Percentiles rank a stretch among this genome's conserved stretches.
Evolutionary conservation across 1,139 yeast genomes (phyloP).

Genomic region (Candida sp.): DNA sequence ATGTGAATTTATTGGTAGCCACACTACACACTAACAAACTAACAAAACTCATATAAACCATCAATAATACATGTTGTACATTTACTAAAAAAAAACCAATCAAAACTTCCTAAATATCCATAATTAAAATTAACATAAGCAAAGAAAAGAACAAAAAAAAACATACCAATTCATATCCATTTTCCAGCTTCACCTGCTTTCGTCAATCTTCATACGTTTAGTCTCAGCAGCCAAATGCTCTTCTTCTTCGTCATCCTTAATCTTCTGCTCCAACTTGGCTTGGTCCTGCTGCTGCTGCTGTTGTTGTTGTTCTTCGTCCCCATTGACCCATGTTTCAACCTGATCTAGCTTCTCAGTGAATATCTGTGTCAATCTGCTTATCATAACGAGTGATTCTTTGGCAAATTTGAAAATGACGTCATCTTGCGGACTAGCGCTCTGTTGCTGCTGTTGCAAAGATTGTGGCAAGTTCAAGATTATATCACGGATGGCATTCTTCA

Average conservation of each 20-base stretch:
- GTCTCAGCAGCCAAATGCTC: constrained; percentile 14
- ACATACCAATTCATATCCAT: neutral
- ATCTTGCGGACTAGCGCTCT: constrained; percentile 27
- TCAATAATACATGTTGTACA: neutral
- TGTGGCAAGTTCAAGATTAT: constrained; percentile 74
- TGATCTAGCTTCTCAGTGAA: constrained; percentile 83
- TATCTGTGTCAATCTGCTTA: constrained; percentile 77
- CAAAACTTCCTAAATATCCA: neutral
- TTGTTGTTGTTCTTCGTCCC: constrained; percentile 34
- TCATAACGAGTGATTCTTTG: constrained; percentile 89
- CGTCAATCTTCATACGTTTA: constrained; percentile 17
- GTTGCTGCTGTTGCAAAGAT: constrained; percentile 27
- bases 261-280: constrained; percentile 1
- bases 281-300: constrained; percentile 2
- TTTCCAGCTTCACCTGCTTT: neutral
- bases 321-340: constrained; percentile 84
- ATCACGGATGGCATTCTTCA: constrained; percentile 78
- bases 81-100: neutral
- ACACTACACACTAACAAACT: too few relatives aligned
- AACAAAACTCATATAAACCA: too few relatives aligned
- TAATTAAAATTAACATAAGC: neutral
- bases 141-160: neutral
- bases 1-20: too few relatives aligned
- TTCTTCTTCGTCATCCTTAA: constrained; percentile 7
- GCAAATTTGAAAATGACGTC: constrained; percentile 82